Base-by-base conservation (phyloP, 177 flowering plant genomes). In the Vitis hybrid region DNA sequence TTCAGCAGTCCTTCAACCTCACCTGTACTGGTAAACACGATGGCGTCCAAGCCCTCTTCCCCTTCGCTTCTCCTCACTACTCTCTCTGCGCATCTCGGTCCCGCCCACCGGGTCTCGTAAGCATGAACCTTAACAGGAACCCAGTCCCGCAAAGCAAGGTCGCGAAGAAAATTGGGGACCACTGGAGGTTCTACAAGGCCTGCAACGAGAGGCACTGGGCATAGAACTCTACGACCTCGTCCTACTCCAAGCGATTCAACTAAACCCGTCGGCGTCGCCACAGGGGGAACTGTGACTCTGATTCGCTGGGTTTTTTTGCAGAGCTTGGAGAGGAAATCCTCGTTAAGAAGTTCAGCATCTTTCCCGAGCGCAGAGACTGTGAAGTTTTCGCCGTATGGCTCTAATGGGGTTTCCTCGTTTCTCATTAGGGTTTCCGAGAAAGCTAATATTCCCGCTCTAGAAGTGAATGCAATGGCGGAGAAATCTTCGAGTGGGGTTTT, bases 101-200 rank as follows among this genome's bases (percentile, higher is more conserved):
- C 91, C 4, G 81, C 81, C 97, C 97, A 90, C 65, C 88, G 71
- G 49, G 97, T 92, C 82, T 87, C 92, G 65, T 92, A 92, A 24
- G 88, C 92, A 20, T 76, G 51, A n/a, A 80, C 90, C 66, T 83
- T 76, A 2, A 83, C 81, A 53, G 87, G 78, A 18, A 73, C 74
- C 97, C 97, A 89, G 47, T 82, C 87, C 31, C 52, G 75, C 13
- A 38, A 11, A 20, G 64, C 79, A 66, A 92, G 73, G 12, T 75
- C 87, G 62, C 66, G 64, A 15, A 88, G 78, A 69, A 92, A 88
- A 4, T 79, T 47, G 2, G 92, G 92, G 17, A 92, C 84, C 60
- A 90, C 92, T 6, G 87, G 85, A 11, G 95, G 97, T 77, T 92
- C 94, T 6, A 78, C 76, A 24, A 92, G 67, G 3, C 82, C 94